phyloP scores from a whole-genome alignment of 257 asterid genomes.

The Craterostigma plantagineum region DNA sequence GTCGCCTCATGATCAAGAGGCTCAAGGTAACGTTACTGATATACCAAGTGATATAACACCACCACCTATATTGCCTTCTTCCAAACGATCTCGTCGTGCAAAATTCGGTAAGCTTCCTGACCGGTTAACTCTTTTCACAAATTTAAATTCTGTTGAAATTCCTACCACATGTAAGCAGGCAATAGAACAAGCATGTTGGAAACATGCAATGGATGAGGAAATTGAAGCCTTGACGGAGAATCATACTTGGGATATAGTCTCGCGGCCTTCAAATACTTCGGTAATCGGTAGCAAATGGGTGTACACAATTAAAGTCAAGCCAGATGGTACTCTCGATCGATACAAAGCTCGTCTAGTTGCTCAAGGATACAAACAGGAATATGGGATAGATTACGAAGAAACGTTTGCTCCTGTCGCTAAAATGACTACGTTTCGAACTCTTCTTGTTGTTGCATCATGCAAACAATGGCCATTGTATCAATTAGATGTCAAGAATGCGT shows the following conservation, averaged over 20 bases:
- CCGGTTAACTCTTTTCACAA: too few relatives aligned
- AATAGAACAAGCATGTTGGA: conserved; percentile 5
- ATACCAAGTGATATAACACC: background rate
- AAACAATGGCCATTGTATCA: conserved; percentile 1
- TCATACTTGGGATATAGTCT: background rate
- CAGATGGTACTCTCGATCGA: background rate
- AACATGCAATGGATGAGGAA: background rate
- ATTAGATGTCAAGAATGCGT: conserved; percentile 3
- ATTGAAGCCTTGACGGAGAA: background rate
- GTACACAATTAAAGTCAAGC: background rate
- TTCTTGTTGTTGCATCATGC: conserved; percentile 3
- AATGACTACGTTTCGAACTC: conserved; percentile 5
- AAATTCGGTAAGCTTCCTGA: conserved; percentile 1
- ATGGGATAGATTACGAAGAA: conserved; percentile 4
- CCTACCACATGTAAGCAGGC: conserved; percentile 2
- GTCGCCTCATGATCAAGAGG: background rate
- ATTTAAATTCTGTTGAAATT: too few relatives aligned
- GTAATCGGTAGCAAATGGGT: background rate
- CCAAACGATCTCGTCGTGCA: background rate
- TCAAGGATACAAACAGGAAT: conserved; percentile 8
- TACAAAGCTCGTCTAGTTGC: conserved; percentile 1
- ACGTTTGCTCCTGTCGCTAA: conserved; percentile 3
- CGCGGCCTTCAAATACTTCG: background rate
- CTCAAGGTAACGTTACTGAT: background rate
- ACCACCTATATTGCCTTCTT: background rate